These are phyloP conservation scores for Aspergillus quadrilineatus DNA, from an alignment of 2,329 filamentous ascomycete species.

Conservation along the genomic window DNA sequence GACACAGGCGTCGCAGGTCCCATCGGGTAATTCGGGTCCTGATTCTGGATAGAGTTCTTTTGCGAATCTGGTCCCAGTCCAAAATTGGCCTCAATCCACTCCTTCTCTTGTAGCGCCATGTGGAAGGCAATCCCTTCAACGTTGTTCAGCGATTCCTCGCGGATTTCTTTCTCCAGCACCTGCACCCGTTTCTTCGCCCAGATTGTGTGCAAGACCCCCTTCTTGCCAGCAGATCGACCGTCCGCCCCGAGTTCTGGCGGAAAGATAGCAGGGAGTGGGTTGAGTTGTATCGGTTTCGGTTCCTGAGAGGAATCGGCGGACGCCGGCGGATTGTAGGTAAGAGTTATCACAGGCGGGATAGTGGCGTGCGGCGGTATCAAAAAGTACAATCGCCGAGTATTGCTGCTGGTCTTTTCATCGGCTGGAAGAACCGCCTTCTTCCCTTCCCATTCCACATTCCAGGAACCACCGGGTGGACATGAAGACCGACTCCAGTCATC, in stretches of 20 bases:
- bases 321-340: constrained; percentile 52
- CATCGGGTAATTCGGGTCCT: constrained; percentile 30
- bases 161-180: constrained; percentile 74
- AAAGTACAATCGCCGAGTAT: constrained; percentile 71
- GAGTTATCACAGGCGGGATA: constrained; percentile 70
- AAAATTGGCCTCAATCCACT: constrained; percentile 84
- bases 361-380: constrained; percentile 70
- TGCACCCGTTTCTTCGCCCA: constrained; percentile 83
- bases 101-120: constrained; percentile 79
- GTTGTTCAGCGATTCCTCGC: constrained; percentile 68
- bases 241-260: constrained; percentile 70
- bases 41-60: constrained; percentile 31
- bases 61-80: constrained; percentile 52
- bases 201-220: constrained; percentile 82
- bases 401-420: constrained; percentile 56
- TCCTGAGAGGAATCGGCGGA: constrained; percentile 21
- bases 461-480: constrained; percentile 49
- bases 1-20: constrained; percentile 59
- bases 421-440: constrained; percentile 71
- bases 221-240: constrained; percentile 65
- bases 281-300: constrained; percentile 57
- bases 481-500: constrained; percentile 51
- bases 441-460: constrained; percentile 81
- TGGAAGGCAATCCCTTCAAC: constrained; percentile 78
- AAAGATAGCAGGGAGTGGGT: constrained; percentile 84